These are phyloP conservation scores for Pseudogymnoascus sp. DNA, from an alignment of 2,329 filamentous ascomycete species.

Conservation along the genomic window DNA sequence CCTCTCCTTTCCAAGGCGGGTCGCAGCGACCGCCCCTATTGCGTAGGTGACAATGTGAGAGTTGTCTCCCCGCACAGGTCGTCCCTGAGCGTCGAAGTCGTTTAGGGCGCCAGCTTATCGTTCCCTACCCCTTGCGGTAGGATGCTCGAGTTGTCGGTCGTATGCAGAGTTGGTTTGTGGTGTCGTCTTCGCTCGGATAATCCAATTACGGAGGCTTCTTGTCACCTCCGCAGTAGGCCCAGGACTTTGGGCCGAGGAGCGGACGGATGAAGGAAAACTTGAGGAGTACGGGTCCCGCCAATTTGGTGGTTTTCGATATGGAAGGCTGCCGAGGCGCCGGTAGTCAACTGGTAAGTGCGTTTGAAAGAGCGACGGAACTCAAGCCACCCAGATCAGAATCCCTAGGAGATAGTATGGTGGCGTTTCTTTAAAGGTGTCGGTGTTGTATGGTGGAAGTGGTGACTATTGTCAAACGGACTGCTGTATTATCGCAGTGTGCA, in stretches of 20 bases:
- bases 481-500: not conserved
- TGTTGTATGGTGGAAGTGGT: not conserved
- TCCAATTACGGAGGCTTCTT: slow-evolving; percentile 94
- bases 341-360: slow-evolving; percentile 12
- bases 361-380: slow-evolving; percentile 1
- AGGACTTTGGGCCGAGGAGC: slow-evolving; percentile 84
- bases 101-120: slow-evolving; percentile 10
- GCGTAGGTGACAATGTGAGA: slow-evolving; percentile 43
- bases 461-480: not conserved
- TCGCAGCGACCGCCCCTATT: slow-evolving; percentile 47
- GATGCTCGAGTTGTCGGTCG: slow-evolving; percentile 2
- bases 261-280: slow-evolving; percentile 72
- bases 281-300: slow-evolving; percentile 74
- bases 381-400: slow-evolving; percentile 1
- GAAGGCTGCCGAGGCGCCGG: slow-evolving; percentile 28
- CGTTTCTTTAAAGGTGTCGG: not conserved
- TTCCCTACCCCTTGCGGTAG: slow-evolving; percentile 10
- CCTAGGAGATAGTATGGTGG: slow-evolving; percentile 6
- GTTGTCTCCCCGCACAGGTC: slow-evolving; percentile 29
- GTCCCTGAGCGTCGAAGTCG: slow-evolving; percentile 25
- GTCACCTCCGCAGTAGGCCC: slow-evolving; percentile 94
- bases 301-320: slow-evolving; percentile 64
- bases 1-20: slow-evolving; percentile 31
- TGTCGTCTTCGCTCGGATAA: slow-evolving; percentile 7
- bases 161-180: not conserved